Evolutionary conservation across 148 eudicot species (phyloP).

Genomic region (Camellia lanceoleosa): DNA sequence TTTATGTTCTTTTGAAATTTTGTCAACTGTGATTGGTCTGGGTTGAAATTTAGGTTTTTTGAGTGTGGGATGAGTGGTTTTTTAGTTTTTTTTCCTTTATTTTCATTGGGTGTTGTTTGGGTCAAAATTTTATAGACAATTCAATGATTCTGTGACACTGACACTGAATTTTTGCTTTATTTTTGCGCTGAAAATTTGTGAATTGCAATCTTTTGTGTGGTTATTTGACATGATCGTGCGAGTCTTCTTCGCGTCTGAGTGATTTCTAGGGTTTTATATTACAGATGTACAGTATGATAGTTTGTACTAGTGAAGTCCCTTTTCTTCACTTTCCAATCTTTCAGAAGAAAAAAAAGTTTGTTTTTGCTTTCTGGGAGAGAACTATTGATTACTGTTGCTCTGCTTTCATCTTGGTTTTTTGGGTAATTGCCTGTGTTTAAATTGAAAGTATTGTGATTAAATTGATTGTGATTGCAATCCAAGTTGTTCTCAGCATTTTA

Average conservation of each 20-base stretch:
- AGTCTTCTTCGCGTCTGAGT: neutral
- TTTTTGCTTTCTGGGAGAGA: too few relatives aligned
- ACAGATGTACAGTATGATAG: neutral
- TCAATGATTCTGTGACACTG: neutral
- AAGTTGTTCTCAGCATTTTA: too few relatives aligned
- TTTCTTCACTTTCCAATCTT: too few relatives aligned
- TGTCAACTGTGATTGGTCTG: neutral
- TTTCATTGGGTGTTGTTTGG: neutral
- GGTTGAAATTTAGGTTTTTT: neutral
- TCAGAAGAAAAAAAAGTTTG: too few relatives aligned
- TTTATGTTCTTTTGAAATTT: neutral
- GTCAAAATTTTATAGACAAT: neutral
- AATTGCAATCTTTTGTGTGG: neutral
- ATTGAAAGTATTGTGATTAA: too few relatives aligned
- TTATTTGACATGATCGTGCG: neutral
- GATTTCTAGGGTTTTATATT: neutral
- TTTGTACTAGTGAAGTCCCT: neutral
- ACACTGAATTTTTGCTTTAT: neutral
- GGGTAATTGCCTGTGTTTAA: too few relatives aligned
- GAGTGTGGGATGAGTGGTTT: neutral
- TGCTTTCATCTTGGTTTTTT: too few relatives aligned
- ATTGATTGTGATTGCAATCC: too few relatives aligned
- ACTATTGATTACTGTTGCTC: too few relatives aligned
- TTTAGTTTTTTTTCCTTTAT: too few relatives aligned
- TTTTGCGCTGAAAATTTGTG: neutral